Evolutionary conservation across 352 stramenopile genomes (phyloP).

Genomic region (Pythium vanterpoolii): DNA sequence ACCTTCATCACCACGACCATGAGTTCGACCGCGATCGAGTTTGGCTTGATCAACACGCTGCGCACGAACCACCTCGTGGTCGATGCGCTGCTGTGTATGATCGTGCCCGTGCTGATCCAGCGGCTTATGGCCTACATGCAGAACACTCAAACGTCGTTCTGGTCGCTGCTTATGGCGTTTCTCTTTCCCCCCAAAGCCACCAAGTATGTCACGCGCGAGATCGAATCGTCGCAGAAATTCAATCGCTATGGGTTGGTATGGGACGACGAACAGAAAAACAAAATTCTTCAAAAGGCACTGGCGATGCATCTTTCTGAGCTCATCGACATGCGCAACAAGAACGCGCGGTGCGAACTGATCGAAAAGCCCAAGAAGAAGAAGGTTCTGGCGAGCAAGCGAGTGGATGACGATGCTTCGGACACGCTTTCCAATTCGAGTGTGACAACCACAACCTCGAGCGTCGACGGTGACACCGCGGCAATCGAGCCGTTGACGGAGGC

Average conservation of each 20-base stretch:
- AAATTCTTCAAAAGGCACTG: conserved; percentile 35
- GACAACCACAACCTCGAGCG: conserved; percentile 24
- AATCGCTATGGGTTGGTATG: conserved; percentile 27
- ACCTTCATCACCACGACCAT: background rate
- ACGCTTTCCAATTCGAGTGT: conserved; percentile 17
- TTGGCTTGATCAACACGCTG: conserved; percentile 52
- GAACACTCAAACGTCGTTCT: conserved; percentile 13
- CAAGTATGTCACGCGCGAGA: conserved; percentile 23
- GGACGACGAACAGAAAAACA: conserved; percentile 34
- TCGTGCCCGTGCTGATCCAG: conserved; percentile 52
- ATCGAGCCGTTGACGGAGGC: conserved; percentile 21
- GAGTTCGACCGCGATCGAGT: conserved; percentile 37
- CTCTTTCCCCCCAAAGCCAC: conserved; percentile 1
- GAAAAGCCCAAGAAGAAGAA: conserved; percentile 24
- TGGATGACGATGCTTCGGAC: conserved; percentile 11
- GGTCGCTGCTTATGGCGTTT: conserved; percentile 3
- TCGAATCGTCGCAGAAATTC: conserved; percentile 25
- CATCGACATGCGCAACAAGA: conserved; percentile 30
- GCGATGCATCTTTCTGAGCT: conserved; percentile 27
- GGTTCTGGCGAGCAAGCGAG: background rate
- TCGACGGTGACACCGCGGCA: conserved; percentile 24
- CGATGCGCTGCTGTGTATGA: conserved; percentile 57
- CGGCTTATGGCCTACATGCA: conserved; percentile 34
- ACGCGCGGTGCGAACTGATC: conserved; percentile 28
- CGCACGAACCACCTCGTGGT: conserved; percentile 42